phyloP scores from a whole-genome alignment of 1,139 yeast species.

The Debaryomyces fabryi region DNA sequence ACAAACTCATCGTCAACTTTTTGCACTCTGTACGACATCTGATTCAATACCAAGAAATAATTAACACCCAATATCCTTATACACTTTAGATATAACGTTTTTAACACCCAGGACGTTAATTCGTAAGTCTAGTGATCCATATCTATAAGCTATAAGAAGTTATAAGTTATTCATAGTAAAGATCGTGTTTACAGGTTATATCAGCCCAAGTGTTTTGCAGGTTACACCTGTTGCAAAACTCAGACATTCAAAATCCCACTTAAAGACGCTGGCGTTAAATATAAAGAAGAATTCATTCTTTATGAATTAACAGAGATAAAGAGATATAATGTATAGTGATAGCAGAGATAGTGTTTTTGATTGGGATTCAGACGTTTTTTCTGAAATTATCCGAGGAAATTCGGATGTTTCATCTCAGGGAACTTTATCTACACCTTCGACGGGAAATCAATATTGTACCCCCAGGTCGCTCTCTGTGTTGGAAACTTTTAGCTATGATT shows the following conservation, averaged over 20 bases:
- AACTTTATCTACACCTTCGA: conserved; percentile 6
- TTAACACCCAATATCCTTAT: background rate
- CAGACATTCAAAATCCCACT: conserved; percentile 1
- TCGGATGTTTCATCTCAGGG: conserved; percentile 9
- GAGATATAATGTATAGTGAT: conserved; percentile 2
- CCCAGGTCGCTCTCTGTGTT: conserved; percentile 25
- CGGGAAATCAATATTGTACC: conserved; percentile 15
- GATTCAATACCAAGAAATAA: background rate
- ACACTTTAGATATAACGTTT: background rate
- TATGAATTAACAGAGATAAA: background rate
- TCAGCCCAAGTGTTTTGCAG: background rate
- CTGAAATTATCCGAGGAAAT: background rate
- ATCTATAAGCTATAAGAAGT: background rate
- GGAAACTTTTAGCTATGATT: conserved; percentile 18
- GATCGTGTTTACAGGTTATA: conserved; percentile 1
- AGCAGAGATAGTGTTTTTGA: conserved; percentile 10
- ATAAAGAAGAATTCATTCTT: background rate
- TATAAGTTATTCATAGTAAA: background rate
- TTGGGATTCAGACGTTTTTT: conserved; percentile 5
- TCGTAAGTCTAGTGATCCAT: background rate
- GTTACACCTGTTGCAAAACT: conserved; percentile 8
- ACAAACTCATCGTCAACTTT: conserved; percentile 20
- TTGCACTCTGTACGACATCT: conserved; percentile 23
- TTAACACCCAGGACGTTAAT: background rate
- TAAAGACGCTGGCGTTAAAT: background rate